Evolutionary conservation across 805 yeast species (phyloP).

Genomic region (Sugiyamaella valdiviana): DNA sequence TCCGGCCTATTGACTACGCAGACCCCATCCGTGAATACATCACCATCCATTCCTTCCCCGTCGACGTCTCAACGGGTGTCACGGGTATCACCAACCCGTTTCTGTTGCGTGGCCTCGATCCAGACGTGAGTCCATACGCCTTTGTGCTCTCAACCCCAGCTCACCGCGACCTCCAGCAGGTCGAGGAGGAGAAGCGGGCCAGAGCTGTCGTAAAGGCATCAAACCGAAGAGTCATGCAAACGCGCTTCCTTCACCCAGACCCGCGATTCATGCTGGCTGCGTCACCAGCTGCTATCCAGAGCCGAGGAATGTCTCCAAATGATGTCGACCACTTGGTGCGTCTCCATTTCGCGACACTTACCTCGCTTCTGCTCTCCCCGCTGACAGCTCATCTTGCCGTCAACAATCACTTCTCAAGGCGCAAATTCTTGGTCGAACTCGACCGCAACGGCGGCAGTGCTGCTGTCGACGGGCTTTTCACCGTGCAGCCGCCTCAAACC

Average conservation of each 20-base stretch:
- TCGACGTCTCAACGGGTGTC: conserved; percentile 9
- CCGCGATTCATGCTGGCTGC: conserved; percentile 7
- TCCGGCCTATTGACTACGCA: conserved; percentile 18
- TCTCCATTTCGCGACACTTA: conserved; percentile 20
- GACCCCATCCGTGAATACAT: conserved; percentile 22
- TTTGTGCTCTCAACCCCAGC: background rate
- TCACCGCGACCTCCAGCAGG: background rate
- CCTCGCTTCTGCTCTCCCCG: conserved; percentile 19
- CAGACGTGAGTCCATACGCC: background rate
- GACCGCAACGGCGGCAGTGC: conserved; percentile 1
- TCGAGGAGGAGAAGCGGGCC: conserved; percentile 6
- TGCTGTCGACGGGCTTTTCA: conserved; percentile 1
- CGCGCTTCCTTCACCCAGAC: conserved; percentile 13
- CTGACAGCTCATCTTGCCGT: conserved; percentile 13
- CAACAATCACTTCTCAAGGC: conserved; percentile 10
- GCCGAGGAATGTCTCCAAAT: background rate
- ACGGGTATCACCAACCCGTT: conserved; percentile 25
- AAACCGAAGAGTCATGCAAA: conserved; percentile 3
- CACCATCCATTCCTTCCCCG: conserved; percentile 22
- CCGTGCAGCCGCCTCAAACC: background rate
- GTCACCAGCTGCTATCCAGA: background rate
- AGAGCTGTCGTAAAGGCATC: conserved; percentile 5
- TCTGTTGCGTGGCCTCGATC: conserved; percentile 9
- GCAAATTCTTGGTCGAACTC: conserved; percentile 10
- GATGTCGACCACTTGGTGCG: conserved; percentile 12